A percentile compares a stretch with the other conserved stretches of the same genome.
phyloP scores from a whole-genome alignment of 1,139 yeast species.

The Hyphopichia pseudoburtonii region DNA sequence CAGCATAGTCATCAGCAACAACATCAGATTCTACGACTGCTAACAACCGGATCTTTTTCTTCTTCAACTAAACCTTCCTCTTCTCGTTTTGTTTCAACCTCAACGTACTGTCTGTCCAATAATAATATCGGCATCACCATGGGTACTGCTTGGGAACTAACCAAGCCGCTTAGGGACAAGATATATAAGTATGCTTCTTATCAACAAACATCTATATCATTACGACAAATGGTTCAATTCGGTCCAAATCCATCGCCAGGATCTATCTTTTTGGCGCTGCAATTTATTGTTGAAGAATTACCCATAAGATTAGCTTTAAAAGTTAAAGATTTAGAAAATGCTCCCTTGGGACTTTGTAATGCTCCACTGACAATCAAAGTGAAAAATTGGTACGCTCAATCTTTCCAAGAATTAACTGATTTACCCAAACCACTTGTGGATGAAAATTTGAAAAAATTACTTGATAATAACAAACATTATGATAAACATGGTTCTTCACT shows the following conservation, averaged over 20 bases:
- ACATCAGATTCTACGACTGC: too few relatives aligned
- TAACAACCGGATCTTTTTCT: too few relatives aligned
- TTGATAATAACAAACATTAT: constrained; percentile 19
- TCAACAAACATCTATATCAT: constrained; percentile 81
- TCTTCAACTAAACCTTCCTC: too few relatives aligned
- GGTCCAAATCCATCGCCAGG: constrained; percentile 80
- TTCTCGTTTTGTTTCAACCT: too few relatives aligned
- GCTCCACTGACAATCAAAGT: constrained; percentile 79
- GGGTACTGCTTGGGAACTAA: constrained; percentile 50
- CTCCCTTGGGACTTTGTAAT: constrained; percentile 72
- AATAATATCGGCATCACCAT: too few relatives aligned
- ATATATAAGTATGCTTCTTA: constrained; percentile 62
- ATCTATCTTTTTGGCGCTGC: constrained; percentile 77
- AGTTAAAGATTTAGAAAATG: constrained; percentile 77
- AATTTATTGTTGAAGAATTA: constrained; percentile 81
- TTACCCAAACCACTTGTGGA: constrained; percentile 51
- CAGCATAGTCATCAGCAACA: too few relatives aligned
- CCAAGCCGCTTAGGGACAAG: constrained; percentile 37
- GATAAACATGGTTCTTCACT: not conserved
- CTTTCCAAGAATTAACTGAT: constrained; percentile 76
- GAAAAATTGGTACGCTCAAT: constrained; percentile 87
- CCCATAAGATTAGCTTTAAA: constrained; percentile 86
- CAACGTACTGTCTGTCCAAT: too few relatives aligned
- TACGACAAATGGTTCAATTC: constrained; percentile 91
- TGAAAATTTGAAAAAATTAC: constrained; percentile 35